Evolutionary conservation across 2,329 filamentous ascomycete species (phyloP).

Genomic region (Mycosphaerella arachidis): DNA sequence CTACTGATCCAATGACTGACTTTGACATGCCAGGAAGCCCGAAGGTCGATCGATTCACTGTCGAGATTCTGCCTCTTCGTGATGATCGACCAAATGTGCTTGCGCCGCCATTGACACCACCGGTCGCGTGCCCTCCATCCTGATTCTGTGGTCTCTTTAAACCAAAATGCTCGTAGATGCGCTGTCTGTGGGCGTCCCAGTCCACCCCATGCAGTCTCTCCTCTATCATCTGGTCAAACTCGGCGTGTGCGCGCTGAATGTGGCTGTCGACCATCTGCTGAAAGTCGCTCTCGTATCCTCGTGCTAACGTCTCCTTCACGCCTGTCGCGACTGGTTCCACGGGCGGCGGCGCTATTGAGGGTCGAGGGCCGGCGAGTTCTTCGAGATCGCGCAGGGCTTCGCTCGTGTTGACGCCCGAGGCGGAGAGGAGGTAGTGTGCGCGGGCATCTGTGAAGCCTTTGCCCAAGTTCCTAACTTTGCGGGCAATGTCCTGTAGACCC

Average conservation of each 20-base stretch:
- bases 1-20: constrained; percentile 81
- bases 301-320: constrained; percentile 30
- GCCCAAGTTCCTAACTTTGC: constrained; percentile 70
- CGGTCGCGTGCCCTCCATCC: constrained; percentile 32
- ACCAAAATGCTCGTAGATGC: constrained; percentile 95
- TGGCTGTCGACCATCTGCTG: constrained; percentile 41
- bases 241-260: constrained; percentile 76
- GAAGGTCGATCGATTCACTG: constrained; percentile 50
- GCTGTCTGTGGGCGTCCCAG: constrained; percentile 89
- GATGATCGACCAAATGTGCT: constrained; percentile 52
- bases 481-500: constrained; percentile 79
- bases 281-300: constrained; percentile 56
- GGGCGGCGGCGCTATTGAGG: constrained; percentile 3
- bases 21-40: constrained; percentile 68
- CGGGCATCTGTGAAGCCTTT: constrained; percentile 53
- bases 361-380: constrained; percentile 24
- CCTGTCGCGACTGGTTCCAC: constrained; percentile 13
- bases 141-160: constrained; percentile 50
- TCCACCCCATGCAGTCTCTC: constrained; percentile 84
- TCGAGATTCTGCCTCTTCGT: constrained; percentile 38
- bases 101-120: constrained; percentile 21
- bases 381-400: constrained; percentile 76
- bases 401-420: constrained; percentile 85
- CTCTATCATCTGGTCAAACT: constrained; percentile 91
- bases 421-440: constrained; percentile 84